phyloP scores from a whole-genome alignment of 2,329 filamentous ascomycete species.

The Botrytis aclada region DNA sequence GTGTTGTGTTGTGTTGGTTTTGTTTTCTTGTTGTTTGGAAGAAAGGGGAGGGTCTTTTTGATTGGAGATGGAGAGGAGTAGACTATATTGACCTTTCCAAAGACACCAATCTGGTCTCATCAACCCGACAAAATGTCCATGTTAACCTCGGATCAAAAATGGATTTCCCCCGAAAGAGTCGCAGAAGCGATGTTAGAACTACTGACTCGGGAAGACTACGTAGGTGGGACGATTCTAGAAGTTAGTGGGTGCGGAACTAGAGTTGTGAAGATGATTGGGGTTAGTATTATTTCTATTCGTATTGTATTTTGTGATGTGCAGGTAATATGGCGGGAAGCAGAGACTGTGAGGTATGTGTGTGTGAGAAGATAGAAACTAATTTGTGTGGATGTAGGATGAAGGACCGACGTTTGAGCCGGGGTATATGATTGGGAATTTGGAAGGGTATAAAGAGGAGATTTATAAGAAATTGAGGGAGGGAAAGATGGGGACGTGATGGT shows the following conservation, averaged over 20 bases:
- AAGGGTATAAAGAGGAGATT: slow-evolving; percentile 21
- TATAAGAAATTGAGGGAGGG: slow-evolving; percentile 14
- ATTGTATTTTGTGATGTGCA: neutral
- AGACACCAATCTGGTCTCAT: slow-evolving; percentile 7
- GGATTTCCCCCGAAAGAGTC: slow-evolving; percentile 43
- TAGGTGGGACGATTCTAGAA: slow-evolving; percentile 45
- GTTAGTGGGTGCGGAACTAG: slow-evolving; percentile 36
- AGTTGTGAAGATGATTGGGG: slow-evolving; percentile 18
- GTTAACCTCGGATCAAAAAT: slow-evolving; percentile 25
- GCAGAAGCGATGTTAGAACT: slow-evolving; percentile 33
- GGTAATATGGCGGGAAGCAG: neutral
- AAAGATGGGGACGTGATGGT: slow-evolving; percentile 9
- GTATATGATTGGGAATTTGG: slow-evolving; percentile 36
- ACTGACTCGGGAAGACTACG: slow-evolving; percentile 36
- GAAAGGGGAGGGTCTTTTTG: no score
- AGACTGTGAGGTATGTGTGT: neutral
- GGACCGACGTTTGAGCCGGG: neutral
- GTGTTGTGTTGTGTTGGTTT: neutral
- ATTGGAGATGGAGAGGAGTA: neutral
- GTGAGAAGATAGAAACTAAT: neutral
- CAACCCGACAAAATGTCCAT: slow-evolving; percentile 6
- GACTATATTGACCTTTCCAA: neutral
- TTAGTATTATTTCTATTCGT: neutral
- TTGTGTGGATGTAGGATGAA: neutral
- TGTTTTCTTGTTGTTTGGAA: neutral